Evolutionary conservation across 2,329 filamentous ascomycete genomes (phyloP).

Genomic region (Fusarium globosum): DNA sequence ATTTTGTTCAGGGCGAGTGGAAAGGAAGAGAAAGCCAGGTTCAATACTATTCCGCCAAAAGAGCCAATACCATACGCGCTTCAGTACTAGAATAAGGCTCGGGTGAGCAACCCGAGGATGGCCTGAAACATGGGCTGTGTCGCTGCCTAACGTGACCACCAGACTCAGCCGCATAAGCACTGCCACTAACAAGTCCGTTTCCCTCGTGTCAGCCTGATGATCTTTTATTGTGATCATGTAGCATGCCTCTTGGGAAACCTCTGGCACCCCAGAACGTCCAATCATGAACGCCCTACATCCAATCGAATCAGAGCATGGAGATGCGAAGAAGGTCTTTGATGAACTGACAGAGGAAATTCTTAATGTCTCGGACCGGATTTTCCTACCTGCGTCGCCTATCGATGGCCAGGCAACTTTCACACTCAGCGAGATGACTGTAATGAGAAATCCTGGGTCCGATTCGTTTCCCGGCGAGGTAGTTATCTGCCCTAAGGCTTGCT

Average conservation of each 20-base stretch:
- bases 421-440: fast-evolving
- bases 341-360: neutral
- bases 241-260: neutral
- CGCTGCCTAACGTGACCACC: neutral
- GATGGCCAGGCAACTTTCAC: fast-evolving
- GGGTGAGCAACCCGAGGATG: fast-evolving
- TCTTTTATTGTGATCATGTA: neutral
- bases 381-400: fast-evolving
- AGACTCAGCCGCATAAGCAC: neutral
- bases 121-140: neutral
- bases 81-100: neutral
- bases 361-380: fast-evolving
- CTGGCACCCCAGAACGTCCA: fast-evolving
- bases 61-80: neutral
- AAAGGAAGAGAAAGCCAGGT: neutral
- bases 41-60: fast-evolving
- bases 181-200: neutral
- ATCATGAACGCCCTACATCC: too few species aligned
- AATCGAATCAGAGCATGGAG: too few species aligned
- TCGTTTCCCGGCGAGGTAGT: fast-evolving
- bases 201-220: fast-evolving
- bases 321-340: fast-evolving
- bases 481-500: fast-evolving
- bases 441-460: fast-evolving
- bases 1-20: too few species aligned